Percentiles rank a stretch among this genome's conserved stretches.
Conservation (phyloP, 257 asterid genomes). For the Scutellaria barbata region DNA sequence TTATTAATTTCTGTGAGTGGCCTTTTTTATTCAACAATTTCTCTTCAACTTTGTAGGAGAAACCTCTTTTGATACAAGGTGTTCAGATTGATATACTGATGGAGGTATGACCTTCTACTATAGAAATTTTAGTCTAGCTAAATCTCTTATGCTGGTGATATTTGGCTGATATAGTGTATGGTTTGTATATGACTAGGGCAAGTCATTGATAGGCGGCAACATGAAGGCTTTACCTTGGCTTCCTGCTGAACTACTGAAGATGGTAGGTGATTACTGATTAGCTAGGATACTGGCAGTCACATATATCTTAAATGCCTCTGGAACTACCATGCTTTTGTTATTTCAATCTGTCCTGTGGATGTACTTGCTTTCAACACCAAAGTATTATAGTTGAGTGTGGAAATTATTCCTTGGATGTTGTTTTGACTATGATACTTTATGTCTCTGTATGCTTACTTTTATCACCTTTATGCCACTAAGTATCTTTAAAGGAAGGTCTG, state of each 20-base stretch:
- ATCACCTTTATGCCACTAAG: slow-evolving; percentile 3
- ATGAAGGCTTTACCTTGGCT: slow-evolving; percentile 62
- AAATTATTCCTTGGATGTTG: slow-evolving; percentile 20
- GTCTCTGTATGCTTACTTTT: slow-evolving; percentile 17
- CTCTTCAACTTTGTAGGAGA: slow-evolving; percentile 55
- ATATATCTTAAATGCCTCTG: slow-evolving; percentile 23
- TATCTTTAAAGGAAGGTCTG: slow-evolving; percentile 26
- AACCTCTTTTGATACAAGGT: slow-evolving; percentile 69
- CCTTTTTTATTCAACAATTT: not conserved
- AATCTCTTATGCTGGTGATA: slow-evolving; percentile 22
- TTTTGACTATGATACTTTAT: slow-evolving; percentile 23
- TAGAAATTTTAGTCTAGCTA: slow-evolving; percentile 24
- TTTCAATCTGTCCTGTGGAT: not conserved
- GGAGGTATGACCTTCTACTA: slow-evolving; percentile 59
- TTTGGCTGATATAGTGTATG: slow-evolving; percentile 32
- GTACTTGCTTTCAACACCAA: not conserved
- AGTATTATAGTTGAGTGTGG: not conserved
- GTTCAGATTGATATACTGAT: slow-evolving; percentile 71
- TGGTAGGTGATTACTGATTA: slow-evolving; percentile 51
- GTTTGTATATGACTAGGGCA: slow-evolving; percentile 54
- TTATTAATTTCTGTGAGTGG: slow-evolving; percentile 20
- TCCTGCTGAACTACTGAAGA: slow-evolving; percentile 68
- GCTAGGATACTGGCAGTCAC: slow-evolving; percentile 22
- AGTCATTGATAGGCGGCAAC: slow-evolving; percentile 46
- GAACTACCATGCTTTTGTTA: slow-evolving; percentile 9